A percentile compares a stretch with the other conserved stretches of the same genome.
Conservation (phyloP, 106 monocot genomes). For the Phalaenopsis equestris region DNA sequence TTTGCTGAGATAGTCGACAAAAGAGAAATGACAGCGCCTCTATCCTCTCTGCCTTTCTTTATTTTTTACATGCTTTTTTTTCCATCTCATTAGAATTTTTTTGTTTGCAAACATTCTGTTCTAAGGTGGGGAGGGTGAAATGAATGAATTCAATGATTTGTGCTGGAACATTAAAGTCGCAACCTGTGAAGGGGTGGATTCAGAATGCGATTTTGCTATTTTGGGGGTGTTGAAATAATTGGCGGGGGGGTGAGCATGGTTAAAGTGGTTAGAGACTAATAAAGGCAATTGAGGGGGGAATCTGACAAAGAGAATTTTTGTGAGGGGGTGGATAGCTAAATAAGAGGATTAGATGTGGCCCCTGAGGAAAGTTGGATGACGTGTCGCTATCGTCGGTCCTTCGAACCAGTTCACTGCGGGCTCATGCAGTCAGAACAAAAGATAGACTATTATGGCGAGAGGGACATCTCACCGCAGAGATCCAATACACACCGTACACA, state of each 20-base stretch:
- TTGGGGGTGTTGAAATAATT: neutral
- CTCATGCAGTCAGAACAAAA: conserved; percentile 6
- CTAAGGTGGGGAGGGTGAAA: neutral
- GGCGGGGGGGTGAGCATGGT: neutral
- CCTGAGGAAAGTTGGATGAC: neutral
- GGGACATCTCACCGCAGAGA: conserved; percentile 8
- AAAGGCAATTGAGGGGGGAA: neutral
- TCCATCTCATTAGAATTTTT: neutral
- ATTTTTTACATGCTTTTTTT: neutral
- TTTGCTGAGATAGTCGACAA: neutral
- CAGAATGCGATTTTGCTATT: conserved; percentile 2
- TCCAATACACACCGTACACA: conserved; percentile 8
- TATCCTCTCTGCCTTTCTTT: neutral
- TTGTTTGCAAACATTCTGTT: conserved; percentile 1
- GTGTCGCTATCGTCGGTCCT: conserved; percentile 14
- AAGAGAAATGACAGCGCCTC: neutral
- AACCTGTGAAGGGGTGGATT: conserved; percentile 4
- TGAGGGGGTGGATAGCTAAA: neutral
- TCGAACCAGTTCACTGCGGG: conserved; percentile 8
- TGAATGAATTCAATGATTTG: conserved; percentile 10
- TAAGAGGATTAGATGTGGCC: neutral
- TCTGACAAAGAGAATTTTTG: neutral
- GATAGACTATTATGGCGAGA: conserved; percentile 6
- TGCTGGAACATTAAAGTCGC: conserved; percentile 6
- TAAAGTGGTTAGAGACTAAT: neutral